Conservation (phyloP, 805 yeast species). For the Ogataea naganishii region DNA sequence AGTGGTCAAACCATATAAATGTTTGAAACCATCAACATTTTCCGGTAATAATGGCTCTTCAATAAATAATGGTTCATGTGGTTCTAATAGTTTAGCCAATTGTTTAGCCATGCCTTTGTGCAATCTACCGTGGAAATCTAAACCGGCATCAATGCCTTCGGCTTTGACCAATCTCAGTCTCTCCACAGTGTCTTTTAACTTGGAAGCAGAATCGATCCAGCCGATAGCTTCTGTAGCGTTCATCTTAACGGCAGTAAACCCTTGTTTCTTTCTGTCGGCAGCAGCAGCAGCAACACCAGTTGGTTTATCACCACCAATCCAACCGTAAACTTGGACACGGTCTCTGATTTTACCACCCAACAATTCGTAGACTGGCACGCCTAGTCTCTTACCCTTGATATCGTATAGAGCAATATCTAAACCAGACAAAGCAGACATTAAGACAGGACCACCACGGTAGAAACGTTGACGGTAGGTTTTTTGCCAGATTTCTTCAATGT, state of each 20-base stretch:
- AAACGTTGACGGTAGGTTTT: constrained; percentile 20
- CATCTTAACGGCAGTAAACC: constrained; percentile 24
- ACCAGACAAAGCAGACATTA: constrained; percentile 23
- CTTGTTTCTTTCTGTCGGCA: constrained; percentile 17
- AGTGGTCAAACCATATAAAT: no score
- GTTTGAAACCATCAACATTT: no score
- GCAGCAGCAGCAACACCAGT: constrained; percentile 18
- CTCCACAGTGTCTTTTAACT: no score
- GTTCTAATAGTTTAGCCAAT: no score
- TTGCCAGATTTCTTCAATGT: constrained; percentile 19
- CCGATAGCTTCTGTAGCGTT: no score
- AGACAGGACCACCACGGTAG: constrained; percentile 23
- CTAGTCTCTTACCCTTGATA: constrained; percentile 20
- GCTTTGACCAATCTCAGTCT: no score
- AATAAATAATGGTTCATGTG: no score
- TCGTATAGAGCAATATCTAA: constrained; percentile 25
- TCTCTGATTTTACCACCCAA: constrained; percentile 23
- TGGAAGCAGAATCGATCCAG: no score
- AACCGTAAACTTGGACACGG: constrained; percentile 18
- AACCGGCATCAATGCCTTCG: no score
- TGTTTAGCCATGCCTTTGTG: no score
- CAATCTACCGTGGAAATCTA: no score
- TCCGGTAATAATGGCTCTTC: no score
- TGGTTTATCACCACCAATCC: constrained; percentile 24
- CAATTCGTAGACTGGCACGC: constrained; percentile 20